phyloP scores from a whole-genome alignment of 2,329 filamentous ascomycete species.

The Karstenula rhodostoma region DNA sequence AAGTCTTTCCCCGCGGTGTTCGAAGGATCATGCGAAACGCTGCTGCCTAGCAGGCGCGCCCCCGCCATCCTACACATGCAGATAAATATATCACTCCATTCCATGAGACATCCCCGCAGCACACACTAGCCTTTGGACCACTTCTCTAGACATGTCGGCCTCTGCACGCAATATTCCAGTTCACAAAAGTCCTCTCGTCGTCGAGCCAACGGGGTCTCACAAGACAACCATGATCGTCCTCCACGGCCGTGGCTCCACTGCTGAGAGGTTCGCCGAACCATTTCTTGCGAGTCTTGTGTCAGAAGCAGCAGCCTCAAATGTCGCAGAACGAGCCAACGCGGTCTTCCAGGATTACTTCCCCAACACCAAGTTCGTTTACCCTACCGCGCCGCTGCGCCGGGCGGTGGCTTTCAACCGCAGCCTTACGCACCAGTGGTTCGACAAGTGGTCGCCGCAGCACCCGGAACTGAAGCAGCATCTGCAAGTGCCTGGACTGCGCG shows the following conservation, averaged over 20 bases:
- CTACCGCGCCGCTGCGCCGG: slow-evolving; percentile 57
- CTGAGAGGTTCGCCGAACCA: slow-evolving; percentile 26
- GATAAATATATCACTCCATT: neutral
- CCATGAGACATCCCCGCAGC: neutral
- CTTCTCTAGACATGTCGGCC: neutral
- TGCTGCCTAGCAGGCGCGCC: neutral
- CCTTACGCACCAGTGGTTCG: slow-evolving; percentile 62
- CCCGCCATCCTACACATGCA: neutral
- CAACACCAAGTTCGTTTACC: slow-evolving; percentile 61
- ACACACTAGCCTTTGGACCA: neutral
- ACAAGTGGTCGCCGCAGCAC: slow-evolving; percentile 54
- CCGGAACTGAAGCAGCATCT: slow-evolving; percentile 53
- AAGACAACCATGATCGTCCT: slow-evolving; percentile 31
- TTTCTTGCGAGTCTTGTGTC: slow-evolving; percentile 21
- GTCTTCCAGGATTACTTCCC: slow-evolving; percentile 42
- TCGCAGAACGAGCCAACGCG: too few relatives aligned
- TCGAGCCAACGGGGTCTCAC: slow-evolving; percentile 17
- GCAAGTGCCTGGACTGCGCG: slow-evolving; percentile 56
- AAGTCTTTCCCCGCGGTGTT: neutral
- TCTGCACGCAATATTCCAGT: neutral
- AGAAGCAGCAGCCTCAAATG: neutral
- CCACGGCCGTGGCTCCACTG: slow-evolving; percentile 30
- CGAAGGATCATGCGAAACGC: neutral
- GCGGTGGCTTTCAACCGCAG: slow-evolving; percentile 55
- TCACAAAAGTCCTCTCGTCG: slow-evolving; percentile 13